phyloP scores from a whole-genome alignment of 768 basidiomycete genomes.

The Gelatoporia subvermispora region DNA sequence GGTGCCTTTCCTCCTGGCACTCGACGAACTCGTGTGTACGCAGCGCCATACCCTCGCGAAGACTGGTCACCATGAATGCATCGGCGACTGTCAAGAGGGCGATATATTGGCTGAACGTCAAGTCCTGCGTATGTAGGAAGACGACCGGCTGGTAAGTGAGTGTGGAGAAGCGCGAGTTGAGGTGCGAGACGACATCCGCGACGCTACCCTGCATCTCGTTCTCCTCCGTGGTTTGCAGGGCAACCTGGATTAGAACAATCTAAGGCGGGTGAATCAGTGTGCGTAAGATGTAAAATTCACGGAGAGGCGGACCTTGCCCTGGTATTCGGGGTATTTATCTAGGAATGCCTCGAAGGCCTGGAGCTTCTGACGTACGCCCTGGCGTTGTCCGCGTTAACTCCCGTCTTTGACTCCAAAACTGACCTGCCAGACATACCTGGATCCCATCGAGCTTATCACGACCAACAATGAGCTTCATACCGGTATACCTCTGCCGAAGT shows the following conservation, averaged over 20 bases:
- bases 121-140: slow-evolving; percentile 78
- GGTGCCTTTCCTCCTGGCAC: slow-evolving; percentile 65
- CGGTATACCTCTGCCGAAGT: slow-evolving; percentile 76
- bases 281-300: not conserved
- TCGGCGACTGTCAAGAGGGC: slow-evolving; percentile 79
- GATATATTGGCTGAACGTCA: slow-evolving; percentile 83
- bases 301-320: slow-evolving; percentile 50
- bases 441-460: slow-evolving; percentile 87
- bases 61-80: slow-evolving; percentile 78
- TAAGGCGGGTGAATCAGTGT: slow-evolving; percentile 19
- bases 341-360: slow-evolving; percentile 80
- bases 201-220: slow-evolving; percentile 73
- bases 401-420: not conserved
- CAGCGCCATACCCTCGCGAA: slow-evolving; percentile 87
- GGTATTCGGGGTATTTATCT: slow-evolving; percentile 73
- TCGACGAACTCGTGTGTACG: slow-evolving; percentile 82
- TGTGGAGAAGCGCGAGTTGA: slow-evolving; percentile 80
- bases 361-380: slow-evolving; percentile 80
- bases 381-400: not conserved
- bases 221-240: slow-evolving; percentile 73
- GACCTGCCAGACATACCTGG: slow-evolving; percentile 37
- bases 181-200: slow-evolving; percentile 68
- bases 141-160: slow-evolving; percentile 86
- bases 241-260: slow-evolving; percentile 84
- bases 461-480: slow-evolving; percentile 84